These are phyloP conservation scores for Colletotrichum cordylinicola DNA, from an alignment of 2,329 filamentous ascomycete genomes.

Conservation along the genomic window DNA sequence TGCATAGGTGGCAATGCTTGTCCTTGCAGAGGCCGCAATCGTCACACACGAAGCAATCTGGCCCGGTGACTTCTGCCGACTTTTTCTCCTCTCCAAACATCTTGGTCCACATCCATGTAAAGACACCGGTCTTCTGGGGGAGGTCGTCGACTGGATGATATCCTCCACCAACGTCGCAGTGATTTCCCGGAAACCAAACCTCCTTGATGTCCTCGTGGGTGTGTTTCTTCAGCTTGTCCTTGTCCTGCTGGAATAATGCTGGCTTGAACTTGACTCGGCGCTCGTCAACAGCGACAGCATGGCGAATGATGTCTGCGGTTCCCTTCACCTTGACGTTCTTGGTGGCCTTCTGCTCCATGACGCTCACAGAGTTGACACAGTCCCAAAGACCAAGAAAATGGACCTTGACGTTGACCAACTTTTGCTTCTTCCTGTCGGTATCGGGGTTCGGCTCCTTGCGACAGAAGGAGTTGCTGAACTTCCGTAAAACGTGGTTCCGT, in stretches of 20 bases:
- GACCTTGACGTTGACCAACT: constrained; percentile 46
- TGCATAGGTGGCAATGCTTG: too few species aligned
- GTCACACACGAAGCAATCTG: too few species aligned
- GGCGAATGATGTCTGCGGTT: constrained; percentile 51
- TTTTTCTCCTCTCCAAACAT: too few species aligned
- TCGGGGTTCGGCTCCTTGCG: constrained; percentile 31
- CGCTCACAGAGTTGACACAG: constrained; percentile 55
- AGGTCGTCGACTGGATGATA: too few species aligned
- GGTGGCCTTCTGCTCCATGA: constrained; percentile 40
- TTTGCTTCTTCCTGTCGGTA: not conserved
- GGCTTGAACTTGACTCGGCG: constrained; percentile 60
- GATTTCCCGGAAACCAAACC: not conserved
- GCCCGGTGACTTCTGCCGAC: too few species aligned
- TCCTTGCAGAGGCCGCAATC: too few species aligned
- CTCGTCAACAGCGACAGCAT: constrained; percentile 59
- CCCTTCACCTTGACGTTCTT: constrained; percentile 40
- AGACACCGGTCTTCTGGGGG: too few species aligned
- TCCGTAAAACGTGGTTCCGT: constrained; percentile 30
- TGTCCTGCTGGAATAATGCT: constrained; percentile 49
- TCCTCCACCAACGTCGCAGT: too few species aligned
- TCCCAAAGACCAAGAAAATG: constrained; percentile 62
- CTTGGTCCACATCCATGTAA: too few species aligned
- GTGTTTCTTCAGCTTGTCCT: constrained; percentile 24
- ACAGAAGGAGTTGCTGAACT: constrained; percentile 51
- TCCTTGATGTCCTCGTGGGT: constrained; percentile 38